Conservation (phyloP, 106 monocot species). For the Narthecium ossifragum region DNA sequence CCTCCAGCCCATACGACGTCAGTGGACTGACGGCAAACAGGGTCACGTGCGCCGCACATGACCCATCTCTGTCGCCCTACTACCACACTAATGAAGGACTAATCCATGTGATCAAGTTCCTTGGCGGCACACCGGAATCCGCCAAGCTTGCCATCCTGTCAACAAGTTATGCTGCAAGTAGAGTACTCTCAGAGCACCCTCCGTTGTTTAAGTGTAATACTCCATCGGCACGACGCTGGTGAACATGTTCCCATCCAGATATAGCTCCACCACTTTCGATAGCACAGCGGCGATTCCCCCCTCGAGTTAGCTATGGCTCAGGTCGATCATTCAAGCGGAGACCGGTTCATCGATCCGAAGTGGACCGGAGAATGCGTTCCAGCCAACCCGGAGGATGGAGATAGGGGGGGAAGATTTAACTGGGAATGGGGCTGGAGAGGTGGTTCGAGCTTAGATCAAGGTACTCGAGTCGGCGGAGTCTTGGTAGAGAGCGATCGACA, state of each 20-base stretch:
- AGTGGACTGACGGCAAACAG: too few species aligned
- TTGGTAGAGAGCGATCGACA: conserved; percentile 5
- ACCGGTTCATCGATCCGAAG: conserved; percentile 6
- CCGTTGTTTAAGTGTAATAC: conserved; percentile 29
- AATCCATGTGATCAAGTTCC: too few species aligned
- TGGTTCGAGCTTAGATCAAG: conserved; percentile 50
- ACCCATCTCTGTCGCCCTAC: too few species aligned
- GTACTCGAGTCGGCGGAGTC: conserved; percentile 17
- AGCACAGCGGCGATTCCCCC: conserved; percentile 44
- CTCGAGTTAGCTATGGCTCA: conserved; percentile 65
- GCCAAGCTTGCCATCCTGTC: conserved; percentile 38
- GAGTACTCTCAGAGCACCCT: conserved; percentile 36
- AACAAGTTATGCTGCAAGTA: conserved; percentile 82
- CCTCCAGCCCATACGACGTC: too few species aligned
- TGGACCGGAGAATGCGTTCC: conserved; percentile 35
- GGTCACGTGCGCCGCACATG: too few species aligned
- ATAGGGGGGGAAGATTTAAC: conserved; percentile 28
- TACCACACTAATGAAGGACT: too few species aligned
- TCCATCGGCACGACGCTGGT: conserved; percentile 42
- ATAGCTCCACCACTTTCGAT: conserved; percentile 43
- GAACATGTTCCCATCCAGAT: conserved; percentile 71
- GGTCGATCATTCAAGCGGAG: conserved; percentile 35
- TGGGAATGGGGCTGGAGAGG: conserved; percentile 36
- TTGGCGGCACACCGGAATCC: too few species aligned
- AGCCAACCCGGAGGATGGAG: conserved; percentile 28